Percentiles rank a stretch among this genome's conserved stretches.
Conservation (phyloP, 192 early-diverging fungal species). For the Chytriomyces sp. region DNA sequence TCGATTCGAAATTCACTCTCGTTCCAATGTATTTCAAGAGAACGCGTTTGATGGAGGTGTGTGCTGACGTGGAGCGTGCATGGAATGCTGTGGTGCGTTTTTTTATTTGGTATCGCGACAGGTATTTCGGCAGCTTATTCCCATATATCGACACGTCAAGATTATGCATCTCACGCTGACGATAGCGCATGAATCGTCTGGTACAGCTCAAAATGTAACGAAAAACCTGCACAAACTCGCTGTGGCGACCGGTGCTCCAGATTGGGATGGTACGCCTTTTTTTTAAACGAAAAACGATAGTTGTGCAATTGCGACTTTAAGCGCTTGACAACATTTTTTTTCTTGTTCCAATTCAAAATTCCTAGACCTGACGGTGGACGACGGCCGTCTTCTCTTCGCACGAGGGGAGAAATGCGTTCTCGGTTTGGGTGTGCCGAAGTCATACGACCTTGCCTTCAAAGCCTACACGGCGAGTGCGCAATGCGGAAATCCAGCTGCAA, state of each 20-base stretch:
- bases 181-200: slow-evolving; percentile 41
- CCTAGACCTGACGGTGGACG: slow-evolving; percentile 53
- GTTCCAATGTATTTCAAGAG: slow-evolving; percentile 13
- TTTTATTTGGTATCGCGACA: not conserved
- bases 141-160: slow-evolving; percentile 6
- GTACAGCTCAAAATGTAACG: slow-evolving; percentile 29
- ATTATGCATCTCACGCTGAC: slow-evolving; percentile 49
- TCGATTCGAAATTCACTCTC: not conserved
- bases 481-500: slow-evolving; percentile 43
- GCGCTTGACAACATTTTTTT: not conserved
- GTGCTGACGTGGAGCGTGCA: slow-evolving; percentile 11
- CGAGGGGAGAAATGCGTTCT: slow-evolving; percentile 60
- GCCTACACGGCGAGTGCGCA: slow-evolving; percentile 54
- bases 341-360: not conserved
- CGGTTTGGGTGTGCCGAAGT: slow-evolving; percentile 52
- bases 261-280: slow-evolving; percentile 46
- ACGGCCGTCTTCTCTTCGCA: slow-evolving; percentile 51
- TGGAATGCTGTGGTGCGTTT: slow-evolving; percentile 33
- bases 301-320: not conserved
- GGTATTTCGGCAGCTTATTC: not conserved
- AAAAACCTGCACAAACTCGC: slow-evolving; percentile 56
- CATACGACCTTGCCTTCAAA: slow-evolving; percentile 56
- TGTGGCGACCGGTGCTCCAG: slow-evolving; percentile 58
- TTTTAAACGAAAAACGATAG: not conserved
- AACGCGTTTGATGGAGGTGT: slow-evolving; percentile 25